Evolutionary conservation across 768 basidiomycete species (phyloP), one percentile per base, ranked within the genome.

Genomic region (Macrolepiota dolichaula): DNA sequence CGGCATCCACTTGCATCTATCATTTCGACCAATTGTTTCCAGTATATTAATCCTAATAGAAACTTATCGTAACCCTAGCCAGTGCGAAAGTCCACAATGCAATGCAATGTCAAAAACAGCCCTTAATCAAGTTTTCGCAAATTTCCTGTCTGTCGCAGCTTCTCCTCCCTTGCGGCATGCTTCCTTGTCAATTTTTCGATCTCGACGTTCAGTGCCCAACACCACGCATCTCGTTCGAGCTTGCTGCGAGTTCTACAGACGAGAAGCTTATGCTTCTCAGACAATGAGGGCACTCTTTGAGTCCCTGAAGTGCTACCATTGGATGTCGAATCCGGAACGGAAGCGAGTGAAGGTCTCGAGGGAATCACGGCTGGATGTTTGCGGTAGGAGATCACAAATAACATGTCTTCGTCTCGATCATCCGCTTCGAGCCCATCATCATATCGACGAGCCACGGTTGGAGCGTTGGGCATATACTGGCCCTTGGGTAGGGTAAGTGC

Each of bases 141-240:
- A 58, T 78, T 80, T 7, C 93, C 94, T 10, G 79, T 79, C 56
- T 86, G 83, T 69, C 89, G 80, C 67, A 92, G 71, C 65, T 72
- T 81, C 44, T 78, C 79, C 71, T 96, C 94, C 64, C 92, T 77
- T 19, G 81, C 83, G 63, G 69, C 76, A 67, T 86, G 84, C 9
- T 74, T 74, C 68, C 92, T 78, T 40, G 85, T 85, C 13, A 90
- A 74, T 70, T 86, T 87, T 74, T 98, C 94, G 63, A 97, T 94
- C 75, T 96, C 94, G 49, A 83, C 84, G 63, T 92, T 94, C 66
- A 98, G 74, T 0, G 92, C 93, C 90, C 92, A 97, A 66, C 94
- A 94, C 96, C 96, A 98, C 29, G 88, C 81, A 72, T 98, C 95
- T 29, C 96, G 79, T 73, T 98, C 96, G 38, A 98, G 77, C 74